phyloP scores from a whole-genome alignment of 2,329 filamentous ascomycete species.

The Neobulgaria alba region DNA sequence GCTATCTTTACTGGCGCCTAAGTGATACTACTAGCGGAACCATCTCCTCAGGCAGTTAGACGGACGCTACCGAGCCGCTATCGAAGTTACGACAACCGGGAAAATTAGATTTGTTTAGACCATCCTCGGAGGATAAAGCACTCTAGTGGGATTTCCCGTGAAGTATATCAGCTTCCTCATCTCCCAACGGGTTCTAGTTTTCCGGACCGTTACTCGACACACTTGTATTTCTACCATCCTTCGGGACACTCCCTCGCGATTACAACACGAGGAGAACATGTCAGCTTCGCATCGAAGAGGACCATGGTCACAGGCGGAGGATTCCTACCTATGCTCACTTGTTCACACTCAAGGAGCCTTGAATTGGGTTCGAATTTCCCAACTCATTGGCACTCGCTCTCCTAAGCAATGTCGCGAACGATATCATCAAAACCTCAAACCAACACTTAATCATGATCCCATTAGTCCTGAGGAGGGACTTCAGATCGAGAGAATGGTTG shows the following conservation, averaged over 20 bases:
- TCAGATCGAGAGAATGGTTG: constrained; percentile 69
- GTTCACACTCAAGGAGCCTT: constrained; percentile 69
- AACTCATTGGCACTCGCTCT: constrained; percentile 65
- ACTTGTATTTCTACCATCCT: not conserved
- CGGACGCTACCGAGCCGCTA: not conserved
- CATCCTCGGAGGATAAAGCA: not conserved
- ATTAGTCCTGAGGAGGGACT: constrained; percentile 63
- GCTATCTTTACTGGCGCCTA: no score
- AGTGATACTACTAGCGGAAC: no score
- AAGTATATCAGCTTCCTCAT: not conserved
- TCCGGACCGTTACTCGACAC: not conserved
- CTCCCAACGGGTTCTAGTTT: not conserved
- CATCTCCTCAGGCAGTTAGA: not conserved
- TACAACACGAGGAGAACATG: no score
- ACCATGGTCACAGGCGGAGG: constrained; percentile 76
- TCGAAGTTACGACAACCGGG: not conserved
- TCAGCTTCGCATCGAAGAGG: constrained; percentile 53
- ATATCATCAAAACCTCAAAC: constrained; percentile 88
- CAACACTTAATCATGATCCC: constrained; percentile 61
- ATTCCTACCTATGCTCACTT: constrained; percentile 59
- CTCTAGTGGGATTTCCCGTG: not conserved
- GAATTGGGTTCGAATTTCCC: constrained; percentile 86
- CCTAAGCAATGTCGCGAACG: constrained; percentile 94
- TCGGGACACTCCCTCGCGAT: not conserved
- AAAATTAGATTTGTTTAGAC: not conserved